Conservation (phyloP, 176 grass and related monocot genomes). For the Thinopyrum elongatum region DNA sequence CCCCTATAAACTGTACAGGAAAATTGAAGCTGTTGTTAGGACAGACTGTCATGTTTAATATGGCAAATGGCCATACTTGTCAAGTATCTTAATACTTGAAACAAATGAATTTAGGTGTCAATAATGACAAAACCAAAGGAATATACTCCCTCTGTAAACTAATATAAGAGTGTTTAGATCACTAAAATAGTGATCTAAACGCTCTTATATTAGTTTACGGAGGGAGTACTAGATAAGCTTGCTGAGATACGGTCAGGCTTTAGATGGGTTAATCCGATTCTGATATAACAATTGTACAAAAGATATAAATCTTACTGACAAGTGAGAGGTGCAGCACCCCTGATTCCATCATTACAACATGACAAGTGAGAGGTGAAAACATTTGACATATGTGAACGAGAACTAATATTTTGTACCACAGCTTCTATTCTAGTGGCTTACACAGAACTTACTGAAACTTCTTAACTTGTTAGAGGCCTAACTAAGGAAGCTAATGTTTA, state of each 20-base stretch:
- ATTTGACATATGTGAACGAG: not conserved
- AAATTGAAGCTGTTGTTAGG: conserved; percentile 20
- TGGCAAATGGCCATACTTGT: not conserved
- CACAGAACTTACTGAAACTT: not conserved
- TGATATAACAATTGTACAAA: not conserved
- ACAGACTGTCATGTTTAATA: not conserved
- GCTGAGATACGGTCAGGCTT: not conserved
- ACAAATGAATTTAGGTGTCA: not conserved
- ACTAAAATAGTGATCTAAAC: no score
- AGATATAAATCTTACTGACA: not conserved
- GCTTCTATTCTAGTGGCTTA: not conserved
- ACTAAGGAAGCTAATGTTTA: not conserved
- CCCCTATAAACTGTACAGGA: conserved; percentile 81
- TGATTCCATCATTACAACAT: not conserved
- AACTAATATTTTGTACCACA: not conserved
- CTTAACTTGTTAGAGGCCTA: not conserved
- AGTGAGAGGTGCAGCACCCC: no score
- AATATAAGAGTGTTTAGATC: no score
- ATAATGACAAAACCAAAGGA: not conserved
- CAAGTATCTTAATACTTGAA: not conserved
- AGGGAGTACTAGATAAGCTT: conserved; percentile 11
- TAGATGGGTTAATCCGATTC: not conserved
- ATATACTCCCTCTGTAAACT: no score
- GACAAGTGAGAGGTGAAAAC: not conserved
- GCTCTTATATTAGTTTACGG: no score